Conservation (phyloP, 139 green algal species). For the Micractinium sp. region DNA sequence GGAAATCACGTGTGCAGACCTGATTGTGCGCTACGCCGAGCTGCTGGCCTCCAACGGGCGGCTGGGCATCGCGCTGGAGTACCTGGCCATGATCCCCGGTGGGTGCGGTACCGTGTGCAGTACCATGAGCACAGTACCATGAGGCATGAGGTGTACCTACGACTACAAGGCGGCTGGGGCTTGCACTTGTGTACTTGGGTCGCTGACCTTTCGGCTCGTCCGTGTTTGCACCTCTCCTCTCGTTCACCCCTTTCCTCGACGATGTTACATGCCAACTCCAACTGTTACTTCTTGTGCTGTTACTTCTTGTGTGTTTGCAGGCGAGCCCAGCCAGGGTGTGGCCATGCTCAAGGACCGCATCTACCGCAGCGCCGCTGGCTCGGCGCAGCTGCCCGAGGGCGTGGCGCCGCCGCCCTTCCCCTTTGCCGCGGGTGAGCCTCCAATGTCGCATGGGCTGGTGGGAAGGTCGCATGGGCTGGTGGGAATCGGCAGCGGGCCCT, state of each 20-base stretch:
- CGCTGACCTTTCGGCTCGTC: no score
- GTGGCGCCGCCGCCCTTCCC: constrained; percentile 70
- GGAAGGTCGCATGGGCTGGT: no score
- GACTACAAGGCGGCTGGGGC: no score
- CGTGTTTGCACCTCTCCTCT: no score
- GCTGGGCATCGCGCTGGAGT: constrained; percentile 76
- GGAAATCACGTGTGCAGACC: constrained; percentile 13
- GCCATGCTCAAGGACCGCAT: constrained; percentile 89
- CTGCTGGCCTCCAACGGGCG: constrained; percentile 83
- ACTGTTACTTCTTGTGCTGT: no score
- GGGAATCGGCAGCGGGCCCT: background rate
- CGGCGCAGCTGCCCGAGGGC: constrained; percentile 38
- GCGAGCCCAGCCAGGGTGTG: constrained; percentile 67
- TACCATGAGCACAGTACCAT: background rate
- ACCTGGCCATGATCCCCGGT: constrained; percentile 78
- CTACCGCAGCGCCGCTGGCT: constrained; percentile 57
- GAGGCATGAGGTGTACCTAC: no score
- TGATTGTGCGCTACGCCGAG: constrained; percentile 85
- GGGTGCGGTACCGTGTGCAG: background rate
- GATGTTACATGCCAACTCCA: no score
- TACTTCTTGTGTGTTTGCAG: constrained; percentile 13
- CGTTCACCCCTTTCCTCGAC: no score
- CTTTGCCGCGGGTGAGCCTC: constrained; percentile 67
- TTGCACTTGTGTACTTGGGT: no score
- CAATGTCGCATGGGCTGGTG: no score